These are phyloP conservation scores for Pseudodiploospora longispora DNA, from an alignment of 2,329 filamentous ascomycete species.

Conservation along the genomic window DNA sequence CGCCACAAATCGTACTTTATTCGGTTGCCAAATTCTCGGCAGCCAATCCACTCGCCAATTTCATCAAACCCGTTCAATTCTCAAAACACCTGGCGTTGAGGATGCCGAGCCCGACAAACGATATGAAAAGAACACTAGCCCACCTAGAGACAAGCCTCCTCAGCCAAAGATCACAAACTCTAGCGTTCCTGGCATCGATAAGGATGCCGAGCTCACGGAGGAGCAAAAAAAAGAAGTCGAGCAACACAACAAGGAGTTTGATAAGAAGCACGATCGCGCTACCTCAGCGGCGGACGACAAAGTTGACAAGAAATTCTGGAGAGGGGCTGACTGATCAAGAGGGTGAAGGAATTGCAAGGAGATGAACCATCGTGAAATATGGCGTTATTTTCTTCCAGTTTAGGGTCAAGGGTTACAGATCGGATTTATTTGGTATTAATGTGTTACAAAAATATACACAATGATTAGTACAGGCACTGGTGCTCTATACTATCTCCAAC, in stretches of 20 bases:
- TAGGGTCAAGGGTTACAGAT: too few species aligned
- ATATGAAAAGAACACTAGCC: not conserved
- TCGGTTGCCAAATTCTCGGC: too few species aligned
- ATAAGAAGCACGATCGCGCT: conserved; percentile 42
- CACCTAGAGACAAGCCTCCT: conserved; percentile 23
- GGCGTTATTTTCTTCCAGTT: too few species aligned
- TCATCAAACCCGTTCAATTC: not conserved
- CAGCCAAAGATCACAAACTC: conserved; percentile 46
- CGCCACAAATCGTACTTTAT: too few species aligned
- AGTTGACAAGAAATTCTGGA: conserved; percentile 50
- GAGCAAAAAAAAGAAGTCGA: conserved; percentile 51
- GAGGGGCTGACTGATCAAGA: conserved; percentile 1
- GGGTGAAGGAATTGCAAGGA: not conserved
- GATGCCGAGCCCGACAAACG: not conserved
- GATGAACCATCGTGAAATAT: too few species aligned
- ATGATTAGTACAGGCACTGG: too few species aligned
- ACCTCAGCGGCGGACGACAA: conserved; percentile 35
- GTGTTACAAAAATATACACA: too few species aligned
- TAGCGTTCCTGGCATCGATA: conserved; percentile 28
- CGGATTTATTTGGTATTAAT: too few species aligned
- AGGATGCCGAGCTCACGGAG: conserved; percentile 29
- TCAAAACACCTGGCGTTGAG: not conserved
- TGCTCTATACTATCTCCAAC: too few species aligned
- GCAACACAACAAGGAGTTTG: conserved; percentile 51
- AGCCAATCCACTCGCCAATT: not conserved